Evolutionary conservation across 345 rosid genomes (phyloP), one percentile per base, ranked within the genome.

Genomic region (Gossypium arboreum): DNA sequence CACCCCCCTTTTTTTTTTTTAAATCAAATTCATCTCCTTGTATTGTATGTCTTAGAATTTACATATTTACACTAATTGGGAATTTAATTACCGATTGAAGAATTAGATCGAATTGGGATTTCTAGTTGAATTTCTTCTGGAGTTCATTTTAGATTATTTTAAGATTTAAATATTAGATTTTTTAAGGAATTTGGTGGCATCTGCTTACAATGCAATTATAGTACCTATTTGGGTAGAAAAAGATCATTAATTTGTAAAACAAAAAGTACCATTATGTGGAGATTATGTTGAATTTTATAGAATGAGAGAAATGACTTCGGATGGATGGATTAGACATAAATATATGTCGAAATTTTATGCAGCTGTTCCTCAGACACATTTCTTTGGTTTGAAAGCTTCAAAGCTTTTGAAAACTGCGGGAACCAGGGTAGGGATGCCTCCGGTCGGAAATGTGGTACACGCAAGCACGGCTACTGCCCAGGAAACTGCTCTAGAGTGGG

Each of bases 361-460:
- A 51, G 56, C 56, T 6, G n/a, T 51, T 51, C 56, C 56, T 1
- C 56, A 15, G 18, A 3, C 18, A 17, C 16, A 51, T 13, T 51
- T 51, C 56, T 15, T 51, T 15, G 56, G 56, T 51, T 51, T 15
- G 56, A 51, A 51, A 15, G n/a, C 17, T 51, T 51, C 56, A 13
- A 51, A 51, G 17, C 16, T 51, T 13, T 34, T 34, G 41, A 34
- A 34, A 34, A 34, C 41, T 34, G 17, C n/a, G n/a, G 16, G 7
- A 51, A 51, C 56, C n/a, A 17, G 56, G 16, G 1, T 74, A 12
- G 84, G 87, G 66, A 79, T 89, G 68, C 77, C 82, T 62, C 82
- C 86, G 24, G 82, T 88, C 73, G 90, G 97, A 66, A 86, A 88
- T 65, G 81, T 77, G 69, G 84, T 87, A 54, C 98, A 91, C 73